These are phyloP conservation scores for Pseudogymnoascus sp. DNA, from an alignment of 2,329 filamentous ascomycete genomes.

Conservation along the genomic window DNA sequence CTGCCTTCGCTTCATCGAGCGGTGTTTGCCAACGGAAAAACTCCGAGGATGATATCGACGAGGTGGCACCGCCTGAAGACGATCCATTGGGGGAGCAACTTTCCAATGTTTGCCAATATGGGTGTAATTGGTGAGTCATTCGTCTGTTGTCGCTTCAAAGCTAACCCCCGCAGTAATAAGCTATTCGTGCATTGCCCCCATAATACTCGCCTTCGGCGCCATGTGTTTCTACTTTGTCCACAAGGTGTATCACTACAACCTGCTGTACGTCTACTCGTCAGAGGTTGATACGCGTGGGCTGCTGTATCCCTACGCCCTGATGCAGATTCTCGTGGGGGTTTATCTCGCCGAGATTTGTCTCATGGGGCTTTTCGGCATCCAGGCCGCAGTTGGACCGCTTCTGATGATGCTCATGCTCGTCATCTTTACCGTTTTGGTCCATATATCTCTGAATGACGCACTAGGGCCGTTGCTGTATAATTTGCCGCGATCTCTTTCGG, in stretches of 20 bases:
- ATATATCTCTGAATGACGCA: slow-evolving; percentile 31
- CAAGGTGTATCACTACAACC: slow-evolving; percentile 55
- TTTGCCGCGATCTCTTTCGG: slow-evolving; percentile 24
- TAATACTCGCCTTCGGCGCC: slow-evolving; percentile 56
- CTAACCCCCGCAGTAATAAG: slow-evolving; percentile 42
- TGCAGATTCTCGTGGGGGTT: slow-evolving; percentile 54
- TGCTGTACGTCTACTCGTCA: slow-evolving; percentile 53
- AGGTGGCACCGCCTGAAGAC: slow-evolving; percentile 44
- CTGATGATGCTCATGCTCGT: slow-evolving; percentile 49
- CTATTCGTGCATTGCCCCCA: slow-evolving; percentile 56
- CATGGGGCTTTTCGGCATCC: slow-evolving; percentile 54
- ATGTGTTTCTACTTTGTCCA: slow-evolving; percentile 57
- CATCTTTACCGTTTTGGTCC: slow-evolving; percentile 46
- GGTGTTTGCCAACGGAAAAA: slow-evolving; percentile 49
- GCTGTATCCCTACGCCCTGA: slow-evolving; percentile 53
- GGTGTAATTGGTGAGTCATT: slow-evolving; percentile 41
- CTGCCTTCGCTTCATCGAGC: slow-evolving; percentile 48
- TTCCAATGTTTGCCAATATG: slow-evolving; percentile 48
- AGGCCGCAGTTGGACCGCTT: slow-evolving; percentile 42
- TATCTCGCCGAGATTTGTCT: slow-evolving; percentile 55
- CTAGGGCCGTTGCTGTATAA: slow-evolving; percentile 24
- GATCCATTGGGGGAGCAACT: slow-evolving; percentile 50
- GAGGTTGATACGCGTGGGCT: slow-evolving; percentile 57
- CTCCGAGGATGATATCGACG: slow-evolving; percentile 51
- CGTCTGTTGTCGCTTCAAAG: neutral